A percentile compares a stretch with the other conserved stretches of the same genome.
phyloP scores from a whole-genome alignment of 345 rosid species.

The Brassica juncea region DNA sequence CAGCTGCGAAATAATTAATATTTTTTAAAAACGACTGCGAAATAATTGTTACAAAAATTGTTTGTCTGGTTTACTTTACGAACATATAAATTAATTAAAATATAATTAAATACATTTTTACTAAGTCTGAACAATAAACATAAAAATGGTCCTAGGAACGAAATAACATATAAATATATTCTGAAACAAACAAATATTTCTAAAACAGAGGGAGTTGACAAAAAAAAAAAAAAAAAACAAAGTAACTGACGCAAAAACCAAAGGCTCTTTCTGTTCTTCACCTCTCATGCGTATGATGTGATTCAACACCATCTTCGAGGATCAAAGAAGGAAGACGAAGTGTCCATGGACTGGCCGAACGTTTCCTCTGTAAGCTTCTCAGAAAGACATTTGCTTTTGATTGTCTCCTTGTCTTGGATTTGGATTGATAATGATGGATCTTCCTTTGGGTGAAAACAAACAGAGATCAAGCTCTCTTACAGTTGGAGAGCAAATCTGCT shows the following conservation, averaged over 20 bases:
- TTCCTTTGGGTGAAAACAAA: not conserved
- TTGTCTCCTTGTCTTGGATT: not conserved
- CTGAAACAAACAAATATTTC: too few relatives aligned
- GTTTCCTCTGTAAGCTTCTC: constrained; percentile 30
- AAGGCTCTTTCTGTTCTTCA: not conserved
- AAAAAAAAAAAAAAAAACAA: too few relatives aligned
- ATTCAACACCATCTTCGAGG: not conserved
- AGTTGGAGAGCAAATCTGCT: constrained; percentile 66
- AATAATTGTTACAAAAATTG: too few relatives aligned
- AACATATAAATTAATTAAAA: too few relatives aligned
- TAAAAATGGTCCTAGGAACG: too few relatives aligned
- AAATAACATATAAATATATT: too few relatives aligned
- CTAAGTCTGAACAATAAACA: too few relatives aligned
- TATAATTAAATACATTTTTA: too few relatives aligned
- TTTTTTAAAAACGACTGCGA: too few relatives aligned
- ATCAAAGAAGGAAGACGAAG: not conserved
- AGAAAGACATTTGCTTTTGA: not conserved
- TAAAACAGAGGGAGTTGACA: not conserved
- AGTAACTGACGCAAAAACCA: not conserved
- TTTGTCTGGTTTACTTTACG: too few relatives aligned
- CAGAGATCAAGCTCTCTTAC: constrained; percentile 63
- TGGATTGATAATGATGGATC: not conserved
- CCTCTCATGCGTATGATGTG: not conserved
- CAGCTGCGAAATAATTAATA: too few relatives aligned
- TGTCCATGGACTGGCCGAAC: constrained; percentile 27